Base-by-base conservation (phyloP, 1,284 basidiomycete species). In the Pseudozyma tsukubaensis region DNA sequence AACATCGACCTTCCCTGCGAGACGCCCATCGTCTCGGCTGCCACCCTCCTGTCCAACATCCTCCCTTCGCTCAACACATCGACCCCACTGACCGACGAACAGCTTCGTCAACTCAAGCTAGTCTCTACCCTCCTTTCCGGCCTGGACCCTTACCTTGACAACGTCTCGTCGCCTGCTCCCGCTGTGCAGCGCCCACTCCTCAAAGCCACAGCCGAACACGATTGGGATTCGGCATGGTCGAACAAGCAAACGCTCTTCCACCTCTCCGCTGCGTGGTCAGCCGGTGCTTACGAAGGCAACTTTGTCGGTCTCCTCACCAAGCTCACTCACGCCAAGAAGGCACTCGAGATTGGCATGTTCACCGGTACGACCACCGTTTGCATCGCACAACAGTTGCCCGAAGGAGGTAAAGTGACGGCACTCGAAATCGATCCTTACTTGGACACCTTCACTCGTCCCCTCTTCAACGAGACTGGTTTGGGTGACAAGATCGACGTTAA, bases 401-500 rank as follows among this genome's bases (percentile, higher is more conserved):
- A 45, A 14, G 71, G 60, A 7, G 78, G 77, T 7, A 73, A 76
- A 50, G 68, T 85, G 40, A 73, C 79, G 16, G 76, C 81, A 2
- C 72, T 84, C 29, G 84, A 85, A 42, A 74, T 84, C 62, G 84
- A 85, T 49, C 74, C 73, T 0, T 84, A 78, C 65, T 74, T 85
- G 12, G 60, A 76, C 37, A 50, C 62, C 19, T 80, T 83, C 51
- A 77, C 74, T 11, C 50, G 61, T 18, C 84, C 84, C 1, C 81
- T 70, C 35, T 84, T 82, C 63, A 18, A 75, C 11, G 51, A 77
- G 40, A 78, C 83, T 10, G 83, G 82, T 0, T 61, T 82, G 8
- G 36, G 50, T 11, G 66, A 76, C 37, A 82, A 80, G 53, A 79
- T 83, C 52, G 76, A 83, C 45, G 76, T 81, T 51, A 58, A 69